Conservation (phyloP, 1,139 yeast genomes). For the Sugiyamaella sp. region DNA sequence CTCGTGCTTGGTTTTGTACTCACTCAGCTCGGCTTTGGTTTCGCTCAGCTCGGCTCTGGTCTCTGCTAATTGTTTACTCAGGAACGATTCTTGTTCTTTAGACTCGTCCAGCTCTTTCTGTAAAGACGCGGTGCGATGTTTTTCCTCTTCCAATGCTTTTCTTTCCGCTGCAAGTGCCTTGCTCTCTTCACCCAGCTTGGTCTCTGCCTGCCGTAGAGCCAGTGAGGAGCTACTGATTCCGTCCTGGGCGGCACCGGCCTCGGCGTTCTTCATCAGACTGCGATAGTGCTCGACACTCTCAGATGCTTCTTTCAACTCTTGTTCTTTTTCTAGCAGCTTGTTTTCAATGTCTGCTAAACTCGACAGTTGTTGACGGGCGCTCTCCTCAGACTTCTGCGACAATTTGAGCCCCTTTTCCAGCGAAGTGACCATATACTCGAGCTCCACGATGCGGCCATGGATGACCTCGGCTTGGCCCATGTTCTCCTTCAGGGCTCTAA, state of each 20-base stretch:
- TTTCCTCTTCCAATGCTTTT: constrained; percentile 12
- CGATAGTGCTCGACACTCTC: constrained; percentile 35
- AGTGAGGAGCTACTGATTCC: constrained; percentile 14
- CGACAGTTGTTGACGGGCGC: constrained; percentile 34
- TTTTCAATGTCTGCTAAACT: constrained; percentile 41
- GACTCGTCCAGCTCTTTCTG: constrained; percentile 13
- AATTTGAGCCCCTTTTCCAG: constrained; percentile 34
- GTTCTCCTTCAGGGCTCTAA: constrained; percentile 33
- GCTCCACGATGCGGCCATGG: constrained; percentile 30
- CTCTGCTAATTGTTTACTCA: not conserved
- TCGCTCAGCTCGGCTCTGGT: constrained; percentile 5
- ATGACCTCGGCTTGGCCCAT: constrained; percentile 32
- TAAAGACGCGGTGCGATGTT: not conserved
- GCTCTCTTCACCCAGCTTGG: constrained; percentile 21
- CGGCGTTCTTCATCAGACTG: constrained; percentile 29
- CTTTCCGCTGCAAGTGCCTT: not conserved
- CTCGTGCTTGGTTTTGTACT: constrained; percentile 1
- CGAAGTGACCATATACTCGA: constrained; percentile 32
- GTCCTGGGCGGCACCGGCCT: constrained; percentile 10
- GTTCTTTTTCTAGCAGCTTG: constrained; percentile 38
- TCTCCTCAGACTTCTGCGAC: constrained; percentile 34
- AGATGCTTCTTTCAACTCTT: constrained; percentile 36
- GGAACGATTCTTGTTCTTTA: not conserved
- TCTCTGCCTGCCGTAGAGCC: constrained; percentile 16
- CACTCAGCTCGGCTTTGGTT: constrained; percentile 7